These are phyloP conservation scores for Lindgomyces ingoldianus DNA, from an alignment of 495 filamentous ascomycete species.

Conservation along the genomic window DNA sequence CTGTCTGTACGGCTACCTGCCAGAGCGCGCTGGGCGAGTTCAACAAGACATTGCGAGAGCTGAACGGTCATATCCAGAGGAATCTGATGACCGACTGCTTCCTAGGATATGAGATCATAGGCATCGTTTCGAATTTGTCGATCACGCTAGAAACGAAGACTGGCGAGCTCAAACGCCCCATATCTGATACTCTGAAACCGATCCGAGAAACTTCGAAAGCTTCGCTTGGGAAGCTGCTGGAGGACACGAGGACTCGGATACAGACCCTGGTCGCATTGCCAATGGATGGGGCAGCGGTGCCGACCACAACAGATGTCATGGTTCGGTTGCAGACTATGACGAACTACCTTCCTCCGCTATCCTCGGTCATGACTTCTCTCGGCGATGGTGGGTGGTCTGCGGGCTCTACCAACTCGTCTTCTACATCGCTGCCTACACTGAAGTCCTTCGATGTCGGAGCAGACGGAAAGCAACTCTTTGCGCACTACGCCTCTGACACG, in stretches of 20 bases:
- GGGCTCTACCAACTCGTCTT: slow-evolving; percentile 48
- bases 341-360: slow-evolving; percentile 80
- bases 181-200: slow-evolving; percentile 83
- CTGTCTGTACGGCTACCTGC: slow-evolving; percentile 74
- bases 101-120: slow-evolving; percentile 92
- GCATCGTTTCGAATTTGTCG: slow-evolving; percentile 80
- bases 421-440: slow-evolving; percentile 68
- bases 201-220: slow-evolving; percentile 88
- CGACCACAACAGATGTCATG: slow-evolving; percentile 82
- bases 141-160: slow-evolving; percentile 77
- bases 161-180: slow-evolving; percentile 78
- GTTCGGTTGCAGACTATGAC: slow-evolving; percentile 82
- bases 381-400: slow-evolving; percentile 89
- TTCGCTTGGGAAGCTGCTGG: slow-evolving; percentile 79
- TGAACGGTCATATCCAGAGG: slow-evolving; percentile 83
- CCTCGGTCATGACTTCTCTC: slow-evolving; percentile 84
- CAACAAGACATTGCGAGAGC: slow-evolving; percentile 78
- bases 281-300: slow-evolving; percentile 73
- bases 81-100: slow-evolving; percentile 93
- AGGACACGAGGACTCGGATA: slow-evolving; percentile 77
- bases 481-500: slow-evolving; percentile 82
- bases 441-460: slow-evolving; percentile 84
- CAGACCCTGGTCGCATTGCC: slow-evolving; percentile 65
- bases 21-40: slow-evolving; percentile 75
- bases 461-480: slow-evolving; percentile 84